A percentile compares a stretch with the other conserved stretches of the same genome.
These are phyloP conservation scores for Funneliformis geosporum DNA, from an alignment of 192 early-diverging fungal genomes.

Conservation along the genomic window DNA sequence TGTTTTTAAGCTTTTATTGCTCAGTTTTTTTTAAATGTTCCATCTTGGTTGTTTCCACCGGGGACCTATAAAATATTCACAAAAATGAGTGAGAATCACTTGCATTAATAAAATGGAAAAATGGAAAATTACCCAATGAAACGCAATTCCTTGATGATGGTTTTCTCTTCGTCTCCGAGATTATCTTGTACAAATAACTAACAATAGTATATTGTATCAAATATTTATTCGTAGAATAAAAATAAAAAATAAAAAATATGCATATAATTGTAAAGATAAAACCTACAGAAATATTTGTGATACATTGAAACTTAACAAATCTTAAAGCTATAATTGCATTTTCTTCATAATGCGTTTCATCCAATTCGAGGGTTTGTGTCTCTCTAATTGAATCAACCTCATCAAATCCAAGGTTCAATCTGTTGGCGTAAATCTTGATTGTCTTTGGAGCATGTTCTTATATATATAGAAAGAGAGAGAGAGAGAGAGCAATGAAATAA, in stretches of 20 bases:
- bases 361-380: constrained; percentile 77
- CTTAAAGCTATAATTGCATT: constrained; percentile 74
- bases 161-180: constrained; percentile 78
- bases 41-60: constrained; percentile 47
- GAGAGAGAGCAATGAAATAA: neutral
- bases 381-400: constrained; percentile 75
- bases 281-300: constrained; percentile 72
- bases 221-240: neutral
- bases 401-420: constrained; percentile 81
- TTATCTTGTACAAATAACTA: constrained; percentile 85
- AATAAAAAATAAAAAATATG: neutral
- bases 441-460: constrained; percentile 83
- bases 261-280: neutral
- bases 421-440: constrained; percentile 87
- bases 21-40: constrained; percentile 48
- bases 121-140: constrained; percentile 66
- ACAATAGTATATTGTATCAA: neutral
- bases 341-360: constrained; percentile 65
- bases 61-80: constrained; percentile 33
- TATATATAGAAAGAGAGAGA: neutral
- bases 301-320: constrained; percentile 94
- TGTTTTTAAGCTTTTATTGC: neutral
- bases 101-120: neutral
- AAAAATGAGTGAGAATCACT: neutral
- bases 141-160: constrained; percentile 74